A percentile compares a stretch with the other conserved stretches of the same genome.
Evolutionary conservation across 2,329 filamentous ascomycete species (phyloP).

Genomic region (Clonostachys solani): DNA sequence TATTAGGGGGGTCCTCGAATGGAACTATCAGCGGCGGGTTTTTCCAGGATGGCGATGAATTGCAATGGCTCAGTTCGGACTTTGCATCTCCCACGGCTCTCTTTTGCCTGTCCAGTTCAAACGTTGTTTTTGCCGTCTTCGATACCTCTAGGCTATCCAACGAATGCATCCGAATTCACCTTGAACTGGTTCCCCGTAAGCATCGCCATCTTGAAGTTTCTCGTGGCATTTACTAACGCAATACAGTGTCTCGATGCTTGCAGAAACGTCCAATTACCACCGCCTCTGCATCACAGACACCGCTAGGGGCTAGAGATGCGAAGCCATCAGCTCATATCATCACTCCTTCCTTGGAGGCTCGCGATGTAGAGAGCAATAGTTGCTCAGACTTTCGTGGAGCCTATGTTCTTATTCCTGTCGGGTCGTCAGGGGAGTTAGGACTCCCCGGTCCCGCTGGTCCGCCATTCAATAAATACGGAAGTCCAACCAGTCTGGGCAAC

Average conservation of each 20-base stretch:
- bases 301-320: not conserved
- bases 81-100: not conserved
- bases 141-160: not conserved
- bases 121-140: not conserved
- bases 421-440: not conserved
- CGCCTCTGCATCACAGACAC: not conserved
- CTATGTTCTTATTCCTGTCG: too few relatives aligned
- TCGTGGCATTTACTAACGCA: not conserved
- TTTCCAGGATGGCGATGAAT: not conserved
- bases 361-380: not conserved
- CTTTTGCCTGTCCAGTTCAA: not conserved
- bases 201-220: not conserved
- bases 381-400: too few relatives aligned
- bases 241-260: not conserved
- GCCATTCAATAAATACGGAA: not conserved
- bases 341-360: not conserved
- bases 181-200: not conserved
- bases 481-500: not conserved
- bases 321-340: not conserved
- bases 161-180: not conserved
- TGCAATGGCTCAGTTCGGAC: not conserved
- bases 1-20: not conserved
- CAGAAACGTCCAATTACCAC: not conserved
- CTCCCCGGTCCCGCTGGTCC: not conserved
- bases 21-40: not conserved